These are phyloP conservation scores for Calocera cornea DNA, from an alignment of 768 basidiomycete genomes.

Conservation along the genomic window DNA sequence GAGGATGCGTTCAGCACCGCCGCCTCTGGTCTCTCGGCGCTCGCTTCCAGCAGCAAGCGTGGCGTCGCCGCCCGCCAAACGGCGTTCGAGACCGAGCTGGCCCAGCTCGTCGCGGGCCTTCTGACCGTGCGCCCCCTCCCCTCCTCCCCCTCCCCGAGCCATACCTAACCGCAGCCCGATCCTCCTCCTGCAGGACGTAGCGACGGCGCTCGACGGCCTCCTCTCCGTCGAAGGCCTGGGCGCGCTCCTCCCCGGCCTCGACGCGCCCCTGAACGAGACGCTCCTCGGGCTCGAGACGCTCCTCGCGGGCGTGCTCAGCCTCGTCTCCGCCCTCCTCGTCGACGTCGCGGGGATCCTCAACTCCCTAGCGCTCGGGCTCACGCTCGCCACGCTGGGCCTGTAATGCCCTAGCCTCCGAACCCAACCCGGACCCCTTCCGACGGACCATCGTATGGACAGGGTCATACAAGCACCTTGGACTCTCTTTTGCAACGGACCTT, in stretches of 20 bases:
- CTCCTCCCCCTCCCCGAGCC: not conserved
- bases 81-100: constrained; percentile 15
- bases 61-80: not conserved
- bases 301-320: constrained; percentile 21
- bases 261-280: constrained; percentile 20
- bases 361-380: constrained; percentile 6
- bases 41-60: not conserved
- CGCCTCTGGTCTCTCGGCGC: not conserved
- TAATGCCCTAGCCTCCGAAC: not conserved
- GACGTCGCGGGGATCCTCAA: constrained; percentile 11
- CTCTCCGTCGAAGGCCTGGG: constrained; percentile 20
- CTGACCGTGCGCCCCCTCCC: constrained; percentile 8
- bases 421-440: not conserved
- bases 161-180: not conserved
- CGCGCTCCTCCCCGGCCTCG: constrained; percentile 17
- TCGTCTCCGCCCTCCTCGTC: constrained; percentile 18
- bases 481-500: too few species aligned
- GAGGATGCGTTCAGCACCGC: not conserved
- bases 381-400: not conserved
- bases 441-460: not conserved
- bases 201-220: constrained; percentile 18
- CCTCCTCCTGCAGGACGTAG: constrained; percentile 12
- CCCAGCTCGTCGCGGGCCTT: constrained; percentile 19
- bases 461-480: too few species aligned
- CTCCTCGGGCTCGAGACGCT: constrained; percentile 20